These are phyloP conservation scores for Trichoderma cornu-damae DNA, from an alignment of 2,329 filamentous ascomycete genomes.

Conservation along the genomic window DNA sequence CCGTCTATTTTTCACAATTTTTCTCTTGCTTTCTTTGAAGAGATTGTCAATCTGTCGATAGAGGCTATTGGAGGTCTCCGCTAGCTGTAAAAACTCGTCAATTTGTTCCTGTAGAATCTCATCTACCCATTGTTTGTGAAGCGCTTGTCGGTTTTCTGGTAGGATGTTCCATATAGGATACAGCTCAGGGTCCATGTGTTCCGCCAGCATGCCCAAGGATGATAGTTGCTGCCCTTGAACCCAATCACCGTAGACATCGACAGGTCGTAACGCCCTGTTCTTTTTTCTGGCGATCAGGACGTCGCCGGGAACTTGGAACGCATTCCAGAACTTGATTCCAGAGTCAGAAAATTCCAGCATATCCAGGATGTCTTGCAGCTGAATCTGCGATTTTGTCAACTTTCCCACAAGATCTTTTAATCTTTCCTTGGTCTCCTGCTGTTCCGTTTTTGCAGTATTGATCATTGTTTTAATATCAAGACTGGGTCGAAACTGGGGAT, in stretches of 20 bases:
- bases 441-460: background rate
- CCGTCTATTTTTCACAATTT: slow-evolving; percentile 47
- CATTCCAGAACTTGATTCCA: slow-evolving; percentile 49
- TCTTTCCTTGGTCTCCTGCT: background rate
- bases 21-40: slow-evolving; percentile 38
- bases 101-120: slow-evolving; percentile 48
- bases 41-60: slow-evolving; percentile 41
- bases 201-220: background rate
- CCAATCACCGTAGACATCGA: slow-evolving; percentile 25
- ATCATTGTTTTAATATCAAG: background rate
- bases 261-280: slow-evolving; percentile 39
- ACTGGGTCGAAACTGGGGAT: background rate
- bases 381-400: background rate
- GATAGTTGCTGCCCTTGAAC: background rate
- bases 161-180: slow-evolving; percentile 49
- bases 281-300: slow-evolving; percentile 43
- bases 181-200: slow-evolving; percentile 25
- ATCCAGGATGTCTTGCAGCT: slow-evolving; percentile 26
- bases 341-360: slow-evolving; percentile 49
- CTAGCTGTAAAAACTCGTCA: slow-evolving; percentile 35
- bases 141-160: slow-evolving; percentile 30
- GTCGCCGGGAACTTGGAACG: slow-evolving; percentile 51
- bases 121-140: slow-evolving; percentile 40
- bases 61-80: slow-evolving; percentile 38
- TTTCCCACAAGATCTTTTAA: background rate